These are phyloP conservation scores for Linum usitatissimum DNA, from an alignment of 345 rosid species.

Conservation along the genomic window DNA sequence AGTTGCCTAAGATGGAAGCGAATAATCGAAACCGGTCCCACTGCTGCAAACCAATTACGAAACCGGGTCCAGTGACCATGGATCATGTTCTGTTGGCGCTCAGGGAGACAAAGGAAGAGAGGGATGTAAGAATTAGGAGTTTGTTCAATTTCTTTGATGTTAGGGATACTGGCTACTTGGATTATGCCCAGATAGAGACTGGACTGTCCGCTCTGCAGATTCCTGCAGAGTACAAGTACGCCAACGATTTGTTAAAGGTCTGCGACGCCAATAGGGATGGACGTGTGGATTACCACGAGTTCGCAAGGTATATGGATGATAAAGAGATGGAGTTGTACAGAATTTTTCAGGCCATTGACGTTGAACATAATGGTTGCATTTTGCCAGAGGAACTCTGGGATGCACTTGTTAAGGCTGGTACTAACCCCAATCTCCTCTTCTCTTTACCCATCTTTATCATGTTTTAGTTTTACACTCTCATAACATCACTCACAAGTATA, in stretches of 20 bases:
- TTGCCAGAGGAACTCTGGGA: constrained; percentile 71
- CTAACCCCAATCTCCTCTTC: constrained; percentile 10
- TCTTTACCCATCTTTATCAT: background rate
- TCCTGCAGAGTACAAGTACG: constrained; percentile 66
- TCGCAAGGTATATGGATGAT: constrained; percentile 81
- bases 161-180: constrained; percentile 53
- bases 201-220: constrained; percentile 69
- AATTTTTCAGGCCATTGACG: constrained; percentile 66
- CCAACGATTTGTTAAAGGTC: constrained; percentile 62
- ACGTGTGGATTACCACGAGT: constrained; percentile 72
- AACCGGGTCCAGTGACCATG: constrained; percentile 47
- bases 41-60: constrained; percentile 34
- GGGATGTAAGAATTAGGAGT: constrained; percentile 56
- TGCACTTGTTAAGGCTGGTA: constrained; percentile 76
- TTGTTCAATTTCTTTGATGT: constrained; percentile 67
- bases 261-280: constrained; percentile 83
- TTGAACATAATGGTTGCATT: constrained; percentile 75
- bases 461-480: background rate
- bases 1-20: constrained; percentile 28
- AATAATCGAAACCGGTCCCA: constrained; percentile 23
- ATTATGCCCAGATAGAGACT: constrained; percentile 74
- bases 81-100: constrained; percentile 72
- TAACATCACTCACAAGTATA: too few species aligned
- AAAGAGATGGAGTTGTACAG: constrained; percentile 67
- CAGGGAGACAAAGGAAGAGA: constrained; percentile 72